Evolutionary conservation across 1,284 basidiomycete genomes (phyloP).

Genomic region (Volvariella volvacea): DNA sequence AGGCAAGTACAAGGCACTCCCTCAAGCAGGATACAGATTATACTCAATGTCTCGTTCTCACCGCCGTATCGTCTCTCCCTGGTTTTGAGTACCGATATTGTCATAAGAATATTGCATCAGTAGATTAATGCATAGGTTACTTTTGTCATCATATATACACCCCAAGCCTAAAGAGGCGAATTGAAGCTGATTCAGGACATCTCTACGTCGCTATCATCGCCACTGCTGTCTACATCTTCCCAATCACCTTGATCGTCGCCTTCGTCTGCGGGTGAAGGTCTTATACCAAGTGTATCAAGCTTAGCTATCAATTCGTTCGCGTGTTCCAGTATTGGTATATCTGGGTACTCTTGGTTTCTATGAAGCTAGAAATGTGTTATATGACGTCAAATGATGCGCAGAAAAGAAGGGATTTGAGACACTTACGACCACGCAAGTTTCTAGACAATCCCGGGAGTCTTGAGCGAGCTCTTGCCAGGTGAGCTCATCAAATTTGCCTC

Average conservation of each 20-base stretch:
- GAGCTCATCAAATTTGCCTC: conserved; percentile 51
- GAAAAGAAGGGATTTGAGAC: background rate
- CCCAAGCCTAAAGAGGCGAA: too few species aligned
- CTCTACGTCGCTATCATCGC: conserved; percentile 50
- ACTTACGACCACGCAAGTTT: conserved; percentile 74
- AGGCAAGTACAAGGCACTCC: too few species aligned
- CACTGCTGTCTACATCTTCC: conserved; percentile 49
- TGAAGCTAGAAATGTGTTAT: conserved; percentile 49
- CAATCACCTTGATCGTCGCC: conserved; percentile 46
- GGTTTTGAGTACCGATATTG: too few species aligned
- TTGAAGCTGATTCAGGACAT: conserved; percentile 33
- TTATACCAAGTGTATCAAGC: conserved; percentile 65
- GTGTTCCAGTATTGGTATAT: conserved; percentile 77
- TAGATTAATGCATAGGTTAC: too few species aligned
- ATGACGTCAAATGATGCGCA: conserved; percentile 8
- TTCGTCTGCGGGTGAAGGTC: conserved; percentile 52
- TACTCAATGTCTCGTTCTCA: too few species aligned
- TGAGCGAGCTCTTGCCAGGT: conserved; percentile 76
- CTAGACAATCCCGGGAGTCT: conserved; percentile 76
- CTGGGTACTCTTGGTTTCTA: conserved; percentile 64
- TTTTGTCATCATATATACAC: too few species aligned
- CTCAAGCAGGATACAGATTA: too few species aligned
- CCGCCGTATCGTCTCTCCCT: too few species aligned
- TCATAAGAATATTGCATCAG: too few species aligned
- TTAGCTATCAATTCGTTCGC: conserved; percentile 67